These are phyloP conservation scores for Setaria italica DNA, from an alignment of 202 grass and related monocot genomes.

Conservation along the genomic window DNA sequence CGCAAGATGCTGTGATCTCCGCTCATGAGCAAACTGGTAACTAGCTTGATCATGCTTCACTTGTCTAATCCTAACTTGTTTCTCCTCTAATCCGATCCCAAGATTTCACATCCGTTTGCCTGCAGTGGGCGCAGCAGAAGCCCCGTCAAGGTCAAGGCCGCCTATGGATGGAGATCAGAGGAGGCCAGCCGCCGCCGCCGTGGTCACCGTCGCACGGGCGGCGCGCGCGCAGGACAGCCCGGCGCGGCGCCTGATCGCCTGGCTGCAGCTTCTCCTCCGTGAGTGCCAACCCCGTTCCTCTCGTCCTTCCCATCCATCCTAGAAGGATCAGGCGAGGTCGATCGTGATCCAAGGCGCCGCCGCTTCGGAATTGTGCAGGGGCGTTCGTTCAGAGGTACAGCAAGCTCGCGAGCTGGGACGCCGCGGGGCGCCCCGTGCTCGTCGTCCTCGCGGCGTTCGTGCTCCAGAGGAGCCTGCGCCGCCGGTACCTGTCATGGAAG, in stretches of 20 bases:
- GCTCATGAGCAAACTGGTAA: slow-evolving; percentile 48
- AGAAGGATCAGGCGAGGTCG: not conserved
- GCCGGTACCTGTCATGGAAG: slow-evolving; percentile 48
- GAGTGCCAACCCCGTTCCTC: slow-evolving; percentile 17
- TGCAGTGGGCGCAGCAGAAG: slow-evolving; percentile 14
- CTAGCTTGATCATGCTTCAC: not conserved
- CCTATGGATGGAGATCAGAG: slow-evolving; percentile 52
- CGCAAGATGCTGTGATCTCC: slow-evolving; percentile 25
- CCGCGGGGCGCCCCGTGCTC: slow-evolving; percentile 42
- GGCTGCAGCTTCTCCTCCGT: slow-evolving; percentile 55
- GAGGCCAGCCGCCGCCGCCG: slow-evolving; percentile 17
- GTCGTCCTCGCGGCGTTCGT: slow-evolving; percentile 40
- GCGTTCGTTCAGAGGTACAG: slow-evolving; percentile 47
- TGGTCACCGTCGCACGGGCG: slow-evolving; percentile 6
- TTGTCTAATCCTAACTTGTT: not conserved
- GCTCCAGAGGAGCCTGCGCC: slow-evolving; percentile 45
- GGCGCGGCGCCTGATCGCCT: slow-evolving; percentile 48
- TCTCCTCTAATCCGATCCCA: slow-evolving; percentile 10
- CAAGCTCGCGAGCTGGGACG: slow-evolving; percentile 49
- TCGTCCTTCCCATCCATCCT: not conserved
- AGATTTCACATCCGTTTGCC: slow-evolving; percentile 11
- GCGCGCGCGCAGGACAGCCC: slow-evolving; percentile 29
- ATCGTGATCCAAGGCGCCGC: slow-evolving; percentile 18
- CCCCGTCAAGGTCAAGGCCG: slow-evolving; percentile 25
- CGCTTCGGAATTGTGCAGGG: slow-evolving; percentile 42